phyloP scores from a whole-genome alignment of 345 rosid species.

The Eucalyptus sp. region DNA sequence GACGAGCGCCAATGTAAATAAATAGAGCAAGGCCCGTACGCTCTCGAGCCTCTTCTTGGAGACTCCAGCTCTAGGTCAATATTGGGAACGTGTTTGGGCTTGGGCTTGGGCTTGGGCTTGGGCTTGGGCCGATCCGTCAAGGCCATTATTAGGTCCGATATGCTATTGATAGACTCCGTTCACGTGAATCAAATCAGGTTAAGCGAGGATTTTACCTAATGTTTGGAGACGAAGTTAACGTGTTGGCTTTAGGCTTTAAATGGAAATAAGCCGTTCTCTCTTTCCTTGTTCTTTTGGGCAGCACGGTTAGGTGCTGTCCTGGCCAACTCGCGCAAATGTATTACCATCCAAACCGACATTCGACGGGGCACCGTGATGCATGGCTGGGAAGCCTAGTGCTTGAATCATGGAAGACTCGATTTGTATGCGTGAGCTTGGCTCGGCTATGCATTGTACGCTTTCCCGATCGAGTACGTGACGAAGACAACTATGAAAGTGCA shows the following conservation, averaged over 20 bases:
- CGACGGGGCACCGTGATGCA: neutral
- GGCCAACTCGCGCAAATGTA: neutral
- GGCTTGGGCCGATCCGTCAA: neutral
- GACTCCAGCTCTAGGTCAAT: neutral
- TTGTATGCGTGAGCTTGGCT: neutral
- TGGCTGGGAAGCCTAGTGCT: neutral
- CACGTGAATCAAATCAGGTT: neutral
- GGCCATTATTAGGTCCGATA: neutral
- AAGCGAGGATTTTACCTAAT: neutral
- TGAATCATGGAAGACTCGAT: accelerated
- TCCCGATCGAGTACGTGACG: accelerated
- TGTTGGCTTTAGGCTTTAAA: neutral
- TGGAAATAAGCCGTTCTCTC: neutral
- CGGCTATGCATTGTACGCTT: accelerated
- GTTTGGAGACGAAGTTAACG: neutral
- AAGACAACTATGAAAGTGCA: accelerated
- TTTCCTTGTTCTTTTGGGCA: neutral
- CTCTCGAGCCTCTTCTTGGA: neutral
- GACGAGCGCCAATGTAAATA: neutral
- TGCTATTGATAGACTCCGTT: neutral
- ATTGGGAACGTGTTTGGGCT: neutral
- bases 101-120: neutral
- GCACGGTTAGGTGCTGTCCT: neutral
- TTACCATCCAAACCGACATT: neutral
- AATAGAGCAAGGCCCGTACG: neutral